Evolutionary conservation across 2,329 filamentous ascomycete genomes (phyloP), one percentile per base, ranked within the genome.

Genomic region (Cryphonectria japonica): DNA sequence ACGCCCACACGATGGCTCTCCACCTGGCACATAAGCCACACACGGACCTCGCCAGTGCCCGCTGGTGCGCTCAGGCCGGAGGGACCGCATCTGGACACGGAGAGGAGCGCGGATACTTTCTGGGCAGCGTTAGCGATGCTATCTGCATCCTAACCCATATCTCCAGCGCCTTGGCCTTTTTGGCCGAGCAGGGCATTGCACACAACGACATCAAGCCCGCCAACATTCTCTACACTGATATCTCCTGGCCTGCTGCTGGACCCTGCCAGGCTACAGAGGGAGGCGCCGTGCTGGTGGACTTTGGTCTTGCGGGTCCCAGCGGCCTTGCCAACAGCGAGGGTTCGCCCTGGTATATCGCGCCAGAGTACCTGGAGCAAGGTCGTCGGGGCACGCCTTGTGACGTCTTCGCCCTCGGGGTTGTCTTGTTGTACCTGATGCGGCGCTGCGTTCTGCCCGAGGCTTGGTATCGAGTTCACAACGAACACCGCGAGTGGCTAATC

Each of bases 381-480:
- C 11, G n/a, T 1, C 63, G 63, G 22, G 43, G 26, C 16, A 19
- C 63, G 7, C 13, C 29, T 0, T 19, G 46, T 9, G 63, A 66
- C 32, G 43, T 52, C 26, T 66, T 32, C 41, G 26, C 63, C 16
- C 52, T 54, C 26, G 63, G 63, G 7, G 29, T 66, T 11, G 63
- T 66, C 8, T 54, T 66, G 63, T 29, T 66, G 46, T 66, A 66
- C 43, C 46, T 66, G 2, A 29, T 66, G 63, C 41, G 63, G 6
- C 9, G 32, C 26, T 34, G 26, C 6, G 46, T 52, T 8, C 63
- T 66, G 3, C 63, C 63, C 14, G 63, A 66, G n/a, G 3, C 6
- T 2, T 62, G 59, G 59, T 62, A 39, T 8, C 59, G 34, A 4
- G 0, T 6, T 2, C 34, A n/a, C n/a, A 39, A 62, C 32, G 4